phyloP scores from a whole-genome alignment of 1,139 yeast species.

The Pichiaceae sp. region DNA sequence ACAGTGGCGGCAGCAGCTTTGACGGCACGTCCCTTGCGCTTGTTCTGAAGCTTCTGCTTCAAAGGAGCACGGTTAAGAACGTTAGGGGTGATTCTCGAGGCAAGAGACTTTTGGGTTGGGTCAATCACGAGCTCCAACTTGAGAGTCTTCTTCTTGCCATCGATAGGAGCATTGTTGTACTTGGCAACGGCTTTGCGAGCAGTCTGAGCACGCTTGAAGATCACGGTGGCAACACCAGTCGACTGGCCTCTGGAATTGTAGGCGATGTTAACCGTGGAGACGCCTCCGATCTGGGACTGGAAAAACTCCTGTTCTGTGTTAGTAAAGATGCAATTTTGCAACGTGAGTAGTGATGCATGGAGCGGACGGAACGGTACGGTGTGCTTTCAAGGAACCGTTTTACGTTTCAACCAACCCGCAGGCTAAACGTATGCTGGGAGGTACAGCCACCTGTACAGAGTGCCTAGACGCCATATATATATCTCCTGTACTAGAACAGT shows the following conservation, averaged over 20 bases:
- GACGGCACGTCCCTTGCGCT: constrained; percentile 8
- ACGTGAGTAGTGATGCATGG: too few relatives aligned
- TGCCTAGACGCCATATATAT: too few relatives aligned
- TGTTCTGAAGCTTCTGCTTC: constrained; percentile 5
- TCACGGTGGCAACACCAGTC: constrained; percentile 83
- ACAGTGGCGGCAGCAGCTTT: constrained; percentile 15
- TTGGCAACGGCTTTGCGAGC: constrained; percentile 75
- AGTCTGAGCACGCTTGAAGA: constrained; percentile 58
- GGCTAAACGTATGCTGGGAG: too few relatives aligned
- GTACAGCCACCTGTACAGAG: too few relatives aligned
- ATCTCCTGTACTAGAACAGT: too few relatives aligned
- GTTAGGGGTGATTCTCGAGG: constrained; percentile 59
- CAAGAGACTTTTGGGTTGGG: constrained; percentile 70
- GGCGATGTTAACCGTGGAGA: constrained; percentile 58
- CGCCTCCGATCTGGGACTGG: constrained; percentile 81
- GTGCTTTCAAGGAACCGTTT: too few relatives aligned
- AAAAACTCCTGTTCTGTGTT: constrained; percentile 67
- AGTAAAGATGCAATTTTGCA: too few relatives aligned
- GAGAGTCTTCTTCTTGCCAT: constrained; percentile 72
- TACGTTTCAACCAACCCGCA: too few relatives aligned
- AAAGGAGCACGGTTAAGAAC: constrained; percentile 3
- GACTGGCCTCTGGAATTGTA: constrained; percentile 88
- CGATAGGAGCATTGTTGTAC: constrained; percentile 91
- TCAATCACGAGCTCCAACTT: constrained; percentile 82
- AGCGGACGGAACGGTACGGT: too few relatives aligned